A percentile compares a stretch with the other conserved stretches of the same genome.
phyloP scores from a whole-genome alignment of 768 basidiomycete species.

The Phylloporus rhodoxanthus region DNA sequence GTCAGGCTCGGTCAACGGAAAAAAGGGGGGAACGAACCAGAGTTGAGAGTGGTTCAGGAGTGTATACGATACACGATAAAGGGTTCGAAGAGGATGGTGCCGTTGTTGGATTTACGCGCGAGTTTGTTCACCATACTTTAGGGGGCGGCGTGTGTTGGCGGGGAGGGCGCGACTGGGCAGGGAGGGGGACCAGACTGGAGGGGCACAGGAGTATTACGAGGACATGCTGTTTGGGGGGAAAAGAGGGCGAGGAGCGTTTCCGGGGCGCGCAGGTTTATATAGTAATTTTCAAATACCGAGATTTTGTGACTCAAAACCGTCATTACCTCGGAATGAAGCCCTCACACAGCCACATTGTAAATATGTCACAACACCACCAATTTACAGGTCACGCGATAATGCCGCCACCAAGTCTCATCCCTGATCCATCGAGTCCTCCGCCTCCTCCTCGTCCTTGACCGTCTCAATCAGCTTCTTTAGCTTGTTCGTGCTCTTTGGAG shows the following conservation, averaged over 20 bases:
- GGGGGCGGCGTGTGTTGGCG: slow-evolving; percentile 26
- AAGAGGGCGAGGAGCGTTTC: slow-evolving; percentile 19
- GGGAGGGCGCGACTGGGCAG: slow-evolving; percentile 18
- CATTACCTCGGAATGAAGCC: slow-evolving; percentile 29
- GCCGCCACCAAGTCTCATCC: slow-evolving; percentile 36
- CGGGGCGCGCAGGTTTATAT: slow-evolving; percentile 40
- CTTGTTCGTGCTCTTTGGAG: slow-evolving; percentile 84
- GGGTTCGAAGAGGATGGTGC: slow-evolving; percentile 81
- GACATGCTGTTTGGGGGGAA: slow-evolving; percentile 34
- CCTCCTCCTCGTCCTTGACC: slow-evolving; percentile 51
- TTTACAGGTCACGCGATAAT: slow-evolving; percentile 24
- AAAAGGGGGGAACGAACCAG: slow-evolving; percentile 16
- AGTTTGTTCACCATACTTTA: slow-evolving; percentile 79
- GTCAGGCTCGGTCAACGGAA: background rate
- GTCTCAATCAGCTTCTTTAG: slow-evolving; percentile 74
- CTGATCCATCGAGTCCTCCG: slow-evolving; percentile 71
- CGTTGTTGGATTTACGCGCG: slow-evolving; percentile 75
- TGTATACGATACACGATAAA: slow-evolving; percentile 86
- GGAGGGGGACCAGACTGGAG: slow-evolving; percentile 4
- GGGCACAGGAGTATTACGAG: slow-evolving; percentile 23
- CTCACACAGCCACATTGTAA: slow-evolving; percentile 22
- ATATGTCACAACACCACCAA: slow-evolving; percentile 19
- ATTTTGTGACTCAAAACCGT: slow-evolving; percentile 31
- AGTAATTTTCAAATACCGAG: slow-evolving; percentile 30
- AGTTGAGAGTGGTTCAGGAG: slow-evolving; percentile 33